These are phyloP conservation scores for Paradendryphiella salina DNA, from an alignment of 2,329 filamentous ascomycete genomes.

Conservation along the genomic window DNA sequence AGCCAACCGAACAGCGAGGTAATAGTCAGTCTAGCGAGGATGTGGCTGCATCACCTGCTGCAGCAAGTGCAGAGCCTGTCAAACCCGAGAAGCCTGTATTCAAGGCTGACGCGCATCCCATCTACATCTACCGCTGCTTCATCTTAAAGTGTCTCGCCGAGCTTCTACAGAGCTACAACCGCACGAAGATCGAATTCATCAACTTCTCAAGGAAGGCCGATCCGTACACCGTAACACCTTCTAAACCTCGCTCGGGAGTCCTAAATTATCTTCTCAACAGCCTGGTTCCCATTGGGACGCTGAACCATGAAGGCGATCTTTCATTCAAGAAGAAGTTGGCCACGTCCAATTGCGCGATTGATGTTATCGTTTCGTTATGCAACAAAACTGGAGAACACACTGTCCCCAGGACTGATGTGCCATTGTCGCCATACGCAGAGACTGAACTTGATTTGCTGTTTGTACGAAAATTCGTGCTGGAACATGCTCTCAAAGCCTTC, in stretches of 20 bases:
- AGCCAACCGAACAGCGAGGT: conserved; percentile 35
- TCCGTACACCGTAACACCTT: conserved; percentile 79
- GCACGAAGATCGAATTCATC: conserved; percentile 97
- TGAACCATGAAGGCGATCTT: conserved; percentile 73
- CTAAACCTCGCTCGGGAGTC: conserved; percentile 89
- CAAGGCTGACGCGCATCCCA: conserved; percentile 90
- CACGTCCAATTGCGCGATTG: conserved; percentile 83
- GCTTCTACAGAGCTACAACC: conserved; percentile 86
- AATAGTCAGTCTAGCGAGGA: conserved; percentile 13
- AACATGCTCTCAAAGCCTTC: conserved; percentile 89
- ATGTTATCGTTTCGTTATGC: conserved; percentile 82
- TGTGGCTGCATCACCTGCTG: conserved; percentile 10
- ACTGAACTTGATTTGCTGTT: conserved; percentile 85
- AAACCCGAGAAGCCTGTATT: conserved; percentile 72
- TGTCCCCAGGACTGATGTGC: conserved; percentile 53
- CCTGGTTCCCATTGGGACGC: conserved; percentile 67
- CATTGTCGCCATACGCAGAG: conserved; percentile 57
- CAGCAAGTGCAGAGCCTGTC: conserved; percentile 19
- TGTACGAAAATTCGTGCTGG: conserved; percentile 91
- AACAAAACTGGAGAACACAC: conserved; percentile 81
- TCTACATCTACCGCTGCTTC: conserved; percentile 96
- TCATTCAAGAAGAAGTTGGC: conserved; percentile 80
- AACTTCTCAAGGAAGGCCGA: conserved; percentile 95
- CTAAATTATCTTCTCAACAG: conserved; percentile 91
- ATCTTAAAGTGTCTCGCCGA: conserved; percentile 90